Evolutionary conservation across 495 filamentous ascomycete species (phyloP), one percentile per base, ranked within the genome.

Genomic region (Beverwykella pulmonaria): DNA sequence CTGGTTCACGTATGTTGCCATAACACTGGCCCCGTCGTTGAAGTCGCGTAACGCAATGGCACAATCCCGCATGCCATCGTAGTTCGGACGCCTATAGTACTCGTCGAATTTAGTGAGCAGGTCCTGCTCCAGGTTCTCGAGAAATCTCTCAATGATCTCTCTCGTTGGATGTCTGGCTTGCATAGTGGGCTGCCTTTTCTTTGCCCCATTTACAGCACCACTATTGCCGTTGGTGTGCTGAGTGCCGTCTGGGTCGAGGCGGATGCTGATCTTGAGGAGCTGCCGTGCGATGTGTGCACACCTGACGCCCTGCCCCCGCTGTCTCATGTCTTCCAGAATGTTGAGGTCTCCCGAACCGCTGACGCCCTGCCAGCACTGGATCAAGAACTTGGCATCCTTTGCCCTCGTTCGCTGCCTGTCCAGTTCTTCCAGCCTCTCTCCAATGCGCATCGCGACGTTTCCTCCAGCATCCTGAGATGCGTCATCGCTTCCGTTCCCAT

Each of bases 1-100:
- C 77, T 99, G 95, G 76, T 99, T 99, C 69, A 99, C 93, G 74
- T 97, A 99, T 50, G 92, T 82, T 29, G 89, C 92, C 72, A 97
- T 93, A 52, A 97, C 94, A 77, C 92, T 97, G 52, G 90, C 85
- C 34, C 95, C 95, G 30, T 92, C 91, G 78, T 92, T 96, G 82
- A 99, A 99, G 80, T 97, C 94, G 73, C 93, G 83, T 66, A 99
- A 82, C 36, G 96, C 94, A 61, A 89, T 91, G 22, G 95, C 93
- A 73, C 95, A 98, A 48, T 80, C 79, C 53, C 71, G 69, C 95
- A 99, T 99, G 61, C 92, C 90, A 67, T 97, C 92, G 69, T 94
- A 95, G 75, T 97, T 95, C 61, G 93, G 90, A 71, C 89, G 88
- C 65, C 92, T 85, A 74, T 97, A 97, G 77, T 91, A 96, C 63